Evolutionary conservation across 2,329 filamentous ascomycete species (phyloP), one percentile per base, ranked within the genome.

Genomic region (Exophiala xenobiotica): DNA sequence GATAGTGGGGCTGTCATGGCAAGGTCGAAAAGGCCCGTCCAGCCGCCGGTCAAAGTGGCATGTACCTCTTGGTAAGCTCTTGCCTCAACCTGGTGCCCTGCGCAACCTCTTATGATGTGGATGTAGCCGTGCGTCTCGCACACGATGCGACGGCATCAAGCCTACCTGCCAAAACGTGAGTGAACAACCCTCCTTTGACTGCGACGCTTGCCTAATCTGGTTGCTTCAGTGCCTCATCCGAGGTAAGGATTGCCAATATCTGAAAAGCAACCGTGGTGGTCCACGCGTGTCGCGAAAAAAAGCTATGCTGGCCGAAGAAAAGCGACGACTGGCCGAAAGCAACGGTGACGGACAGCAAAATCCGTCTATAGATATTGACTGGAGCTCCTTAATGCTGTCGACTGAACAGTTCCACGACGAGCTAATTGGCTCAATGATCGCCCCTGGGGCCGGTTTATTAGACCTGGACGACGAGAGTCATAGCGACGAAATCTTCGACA

Each of bases 191-290:
- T 23, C 38, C 20, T 4, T 8, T 22, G 19, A 40, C 9, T 22
- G 9, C 20, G 4, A 12, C 6, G 38, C 18, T 40, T 40, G 23
- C 38, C 37, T 40, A 40, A 40, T 40, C 38, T 24, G 38, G 20
- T 40, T 20, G 14, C 14, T 43, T 6, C 9, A 51, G 49, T 51
- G 49, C 19, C 12, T 46, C 16, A 27, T 37, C 20, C 29, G 31
- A 27, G 35, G 38, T 27, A 51, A 51, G 35, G 35, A 31, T 33
- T 51, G 49, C 22, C 23, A 18, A 5, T 51, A 51, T 23, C 26
- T 38, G 33, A 51, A 51, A 23, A 51, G 49, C 43, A 51, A 51
- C 12, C 49, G 49, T 20, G 49, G 49, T 14, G 49, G 49, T 4
- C 49, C 49, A 14, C 49, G 49, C 6, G 24, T 33, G 35, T 51